Evolutionary conservation across 1,139 yeast species (phyloP).

Genomic region (Zhuliangozyma blackwelliae): DNA sequence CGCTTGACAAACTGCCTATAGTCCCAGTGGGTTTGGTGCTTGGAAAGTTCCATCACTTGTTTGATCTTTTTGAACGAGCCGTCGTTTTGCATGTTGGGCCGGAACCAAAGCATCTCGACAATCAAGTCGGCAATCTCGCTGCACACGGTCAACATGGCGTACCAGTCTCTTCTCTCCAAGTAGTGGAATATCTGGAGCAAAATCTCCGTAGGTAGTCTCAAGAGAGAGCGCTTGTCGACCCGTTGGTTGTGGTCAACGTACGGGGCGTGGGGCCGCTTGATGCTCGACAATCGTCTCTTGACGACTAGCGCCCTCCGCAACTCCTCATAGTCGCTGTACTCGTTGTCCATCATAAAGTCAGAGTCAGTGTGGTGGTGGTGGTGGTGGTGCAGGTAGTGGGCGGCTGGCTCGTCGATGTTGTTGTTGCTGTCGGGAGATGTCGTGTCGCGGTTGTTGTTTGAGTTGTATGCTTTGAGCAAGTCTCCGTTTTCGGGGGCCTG

Average conservation of each 20-base stretch:
- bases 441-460: slow-evolving; percentile 4
- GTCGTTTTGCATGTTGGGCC: slow-evolving; percentile 72
- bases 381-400: slow-evolving; percentile 2
- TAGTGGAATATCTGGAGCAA: slow-evolving; percentile 66
- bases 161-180: slow-evolving; percentile 64
- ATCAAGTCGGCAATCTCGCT: slow-evolving; percentile 77
- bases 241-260: slow-evolving; percentile 2
- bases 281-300: slow-evolving; percentile 20
- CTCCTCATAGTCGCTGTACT: slow-evolving; percentile 31
- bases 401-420: slow-evolving; percentile 1
- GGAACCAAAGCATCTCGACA: slow-evolving; percentile 81
- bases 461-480: slow-evolving; percentile 5
- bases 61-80: slow-evolving; percentile 48
- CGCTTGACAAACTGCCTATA: slow-evolving; percentile 75
- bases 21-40: slow-evolving; percentile 56
- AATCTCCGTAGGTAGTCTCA: slow-evolving; percentile 76
- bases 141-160: slow-evolving; percentile 70
- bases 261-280: slow-evolving; percentile 9
- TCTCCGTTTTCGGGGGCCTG: slow-evolving; percentile 4
- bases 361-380: slow-evolving; percentile 18
- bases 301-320: slow-evolving; percentile 32
- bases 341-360: slow-evolving; percentile 33
- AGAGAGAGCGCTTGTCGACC: slow-evolving; percentile 28
- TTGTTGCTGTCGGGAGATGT: neutral
- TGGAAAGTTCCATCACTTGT: slow-evolving; percentile 49